phyloP scores from a whole-genome alignment of 805 yeast genomes.

The Isabelozyma pseudorhagii region DNA sequence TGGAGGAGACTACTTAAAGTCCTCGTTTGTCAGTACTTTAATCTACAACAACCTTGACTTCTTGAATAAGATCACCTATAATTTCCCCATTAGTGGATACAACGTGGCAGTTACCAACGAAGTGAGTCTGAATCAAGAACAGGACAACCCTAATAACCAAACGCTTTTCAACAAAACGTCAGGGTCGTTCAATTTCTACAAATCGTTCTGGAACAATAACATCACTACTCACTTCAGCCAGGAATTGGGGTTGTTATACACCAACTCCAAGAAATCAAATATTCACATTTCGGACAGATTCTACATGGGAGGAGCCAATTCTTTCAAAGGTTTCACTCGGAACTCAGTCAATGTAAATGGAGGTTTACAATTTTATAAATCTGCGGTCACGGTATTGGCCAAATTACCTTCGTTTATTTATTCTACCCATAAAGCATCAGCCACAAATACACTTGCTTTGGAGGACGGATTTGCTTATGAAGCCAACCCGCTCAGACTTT shows the following conservation, averaged over 20 bases:
- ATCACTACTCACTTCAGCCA: slow-evolving; percentile 50
- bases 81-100: slow-evolving; percentile 46
- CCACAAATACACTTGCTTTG: slow-evolving; percentile 3
- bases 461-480: slow-evolving; percentile 13
- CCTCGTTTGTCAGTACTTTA: slow-evolving; percentile 26
- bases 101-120: slow-evolving; percentile 65
- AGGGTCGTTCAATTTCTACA: slow-evolving; percentile 25
- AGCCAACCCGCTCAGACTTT: slow-evolving; percentile 44
- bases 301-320: slow-evolving; percentile 76
- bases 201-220: slow-evolving; percentile 41
- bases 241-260: slow-evolving; percentile 55
- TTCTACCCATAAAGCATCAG: slow-evolving; percentile 10
- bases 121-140: slow-evolving; percentile 29
- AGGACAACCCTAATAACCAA: slow-evolving; percentile 14
- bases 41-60: slow-evolving; percentile 17
- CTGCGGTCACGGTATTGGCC: slow-evolving; percentile 57
- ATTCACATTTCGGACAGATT: slow-evolving; percentile 77
- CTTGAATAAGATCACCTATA: slow-evolving; percentile 20
- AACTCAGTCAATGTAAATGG: slow-evolving; percentile 75
- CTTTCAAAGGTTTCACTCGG: slow-evolving; percentile 64
- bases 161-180: slow-evolving; percentile 34
- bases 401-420: slow-evolving; percentile 50
- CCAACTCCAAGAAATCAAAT: slow-evolving; percentile 19
- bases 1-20: slow-evolving; percentile 33
- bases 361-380: slow-evolving; percentile 58